phyloP scores from a whole-genome alignment of 305 asterid genomes.

The Fraxinus greggii region DNA sequence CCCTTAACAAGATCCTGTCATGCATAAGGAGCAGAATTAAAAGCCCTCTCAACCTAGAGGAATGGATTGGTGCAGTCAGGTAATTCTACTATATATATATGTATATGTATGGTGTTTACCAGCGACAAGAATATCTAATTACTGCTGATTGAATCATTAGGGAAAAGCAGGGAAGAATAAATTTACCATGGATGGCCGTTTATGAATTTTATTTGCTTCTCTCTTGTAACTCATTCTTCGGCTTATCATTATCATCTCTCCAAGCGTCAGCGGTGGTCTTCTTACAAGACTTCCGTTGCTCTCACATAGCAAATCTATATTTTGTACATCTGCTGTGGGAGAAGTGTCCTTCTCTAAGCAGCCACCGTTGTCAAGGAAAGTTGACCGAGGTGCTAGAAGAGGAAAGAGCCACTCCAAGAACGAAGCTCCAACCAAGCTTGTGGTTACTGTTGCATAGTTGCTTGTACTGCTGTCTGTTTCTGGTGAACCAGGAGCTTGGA shows the following conservation, averaged over 20 bases:
- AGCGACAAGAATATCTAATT: background rate
- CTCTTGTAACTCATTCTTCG: conserved; percentile 70
- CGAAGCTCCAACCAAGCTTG: conserved; percentile 55
- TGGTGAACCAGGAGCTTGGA: conserved; percentile 48
- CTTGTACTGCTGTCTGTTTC: conserved; percentile 40
- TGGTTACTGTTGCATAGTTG: conserved; percentile 52
- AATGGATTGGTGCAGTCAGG: background rate
- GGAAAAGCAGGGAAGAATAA: background rate
- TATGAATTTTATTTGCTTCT: conserved; percentile 42
- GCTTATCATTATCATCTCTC: conserved; percentile 86
- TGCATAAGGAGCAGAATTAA: conserved; percentile 4
- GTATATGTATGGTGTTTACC: background rate
- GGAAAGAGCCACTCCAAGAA: conserved; percentile 86
- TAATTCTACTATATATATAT: background rate
- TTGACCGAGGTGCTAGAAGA: conserved; percentile 42
- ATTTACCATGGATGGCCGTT: conserved; percentile 50
- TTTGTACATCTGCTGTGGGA: conserved; percentile 22
- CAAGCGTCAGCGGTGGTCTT: conserved; percentile 65
- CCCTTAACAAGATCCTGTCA: conserved; percentile 55
- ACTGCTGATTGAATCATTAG: background rate
- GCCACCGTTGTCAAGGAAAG: conserved; percentile 26
- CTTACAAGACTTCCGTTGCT: conserved; percentile 32
- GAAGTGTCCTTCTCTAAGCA: conserved; percentile 30
- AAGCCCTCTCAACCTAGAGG: background rate
- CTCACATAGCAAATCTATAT: conserved; percentile 28